Percentiles rank a stretch among this genome's conserved stretches.
Evolutionary conservation across 768 basidiomycete species (phyloP).

Genomic region (Saitozyma podzolica): DNA sequence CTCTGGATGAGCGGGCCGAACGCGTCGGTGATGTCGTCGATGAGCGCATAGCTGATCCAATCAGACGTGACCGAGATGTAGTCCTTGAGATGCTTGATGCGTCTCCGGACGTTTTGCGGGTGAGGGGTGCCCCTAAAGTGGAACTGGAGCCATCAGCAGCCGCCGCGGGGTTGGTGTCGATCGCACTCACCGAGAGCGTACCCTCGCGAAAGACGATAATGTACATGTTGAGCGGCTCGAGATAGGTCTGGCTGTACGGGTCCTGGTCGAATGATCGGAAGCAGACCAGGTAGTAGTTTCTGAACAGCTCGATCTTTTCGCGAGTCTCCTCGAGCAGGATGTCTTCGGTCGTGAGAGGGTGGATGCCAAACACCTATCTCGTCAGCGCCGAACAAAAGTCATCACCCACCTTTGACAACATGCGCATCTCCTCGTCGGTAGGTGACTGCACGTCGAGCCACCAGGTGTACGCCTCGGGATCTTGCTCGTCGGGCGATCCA

Average conservation of each 20-base stretch:
- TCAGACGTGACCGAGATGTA: constrained; percentile 98
- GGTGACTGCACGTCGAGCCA: constrained; percentile 93
- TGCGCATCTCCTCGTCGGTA: constrained; percentile 98
- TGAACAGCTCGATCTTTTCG: constrained; percentile 98
- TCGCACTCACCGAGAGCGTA: constrained; percentile 74
- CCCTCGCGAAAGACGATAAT: constrained; percentile 98
- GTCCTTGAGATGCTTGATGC: constrained; percentile 98
- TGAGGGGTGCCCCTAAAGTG: constrained; percentile 97
- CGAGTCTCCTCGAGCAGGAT: constrained; percentile 99
- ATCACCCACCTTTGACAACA: constrained; percentile 76
- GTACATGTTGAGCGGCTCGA: constrained; percentile 99
- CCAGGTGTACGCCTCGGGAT: constrained; percentile 76
- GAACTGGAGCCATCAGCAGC: constrained; percentile 61
- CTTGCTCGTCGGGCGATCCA: constrained; percentile 56
- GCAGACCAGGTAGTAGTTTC: constrained; percentile 98
- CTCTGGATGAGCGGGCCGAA: constrained; percentile 97
- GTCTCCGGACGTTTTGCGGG: constrained; percentile 93
- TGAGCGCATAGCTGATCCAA: constrained; percentile 99
- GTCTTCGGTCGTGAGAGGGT: constrained; percentile 97
- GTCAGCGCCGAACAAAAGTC: constrained; percentile 11
- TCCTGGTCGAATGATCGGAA: constrained; percentile 99
- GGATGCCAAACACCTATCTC: constrained; percentile 85
- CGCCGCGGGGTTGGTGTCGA: neutral
- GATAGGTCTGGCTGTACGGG: constrained; percentile 90
- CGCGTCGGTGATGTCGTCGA: constrained; percentile 99